Percentiles rank a stretch among this genome's conserved stretches.
phyloP scores from a whole-genome alignment of 345 rosid genomes.

The Geranium brycei region DNA sequence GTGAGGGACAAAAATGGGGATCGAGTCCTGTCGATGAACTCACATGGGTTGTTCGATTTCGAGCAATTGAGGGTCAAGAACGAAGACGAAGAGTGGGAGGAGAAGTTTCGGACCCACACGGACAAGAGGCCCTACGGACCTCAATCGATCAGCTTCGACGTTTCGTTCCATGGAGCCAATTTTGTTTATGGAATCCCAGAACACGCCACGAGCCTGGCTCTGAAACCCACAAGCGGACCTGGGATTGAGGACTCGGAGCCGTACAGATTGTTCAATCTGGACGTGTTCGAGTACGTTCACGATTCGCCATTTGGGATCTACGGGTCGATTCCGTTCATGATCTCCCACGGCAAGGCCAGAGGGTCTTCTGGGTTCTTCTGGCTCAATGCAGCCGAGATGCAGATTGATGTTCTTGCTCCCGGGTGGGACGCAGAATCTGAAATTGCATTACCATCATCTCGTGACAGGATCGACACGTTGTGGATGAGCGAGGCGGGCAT shows the following conservation, averaged over 20 bases:
- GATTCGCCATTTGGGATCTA: slow-evolving; percentile 95
- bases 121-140: slow-evolving; percentile 83
- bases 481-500: slow-evolving; percentile 99
- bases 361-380: slow-evolving; percentile 79
- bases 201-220: slow-evolving; percentile 73
- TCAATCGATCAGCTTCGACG: slow-evolving; percentile 89
- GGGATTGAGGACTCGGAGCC: slow-evolving; percentile 85
- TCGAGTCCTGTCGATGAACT: slow-evolving; percentile 59
- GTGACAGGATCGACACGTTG: slow-evolving; percentile 58
- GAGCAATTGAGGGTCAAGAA: slow-evolving; percentile 62
- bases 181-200: slow-evolving; percentile 89
- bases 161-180: slow-evolving; percentile 73
- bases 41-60: slow-evolving; percentile 77
- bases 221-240: slow-evolving; percentile 84
- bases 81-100: slow-evolving; percentile 85
- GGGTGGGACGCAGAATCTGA: slow-evolving; percentile 87
- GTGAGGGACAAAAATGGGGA: slow-evolving; percentile 50
- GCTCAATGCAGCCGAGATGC: slow-evolving; percentile 99
- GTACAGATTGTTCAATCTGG: slow-evolving; percentile 75
- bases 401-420: slow-evolving; percentile 78
- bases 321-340: slow-evolving; percentile 89
- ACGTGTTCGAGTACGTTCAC: slow-evolving; percentile 77
- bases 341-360: slow-evolving; percentile 68
- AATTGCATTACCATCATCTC: slow-evolving; percentile 43
- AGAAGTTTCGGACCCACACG: slow-evolving; percentile 63